Conservation (phyloP, 306 rosid species). For the Corylus americana region DNA sequence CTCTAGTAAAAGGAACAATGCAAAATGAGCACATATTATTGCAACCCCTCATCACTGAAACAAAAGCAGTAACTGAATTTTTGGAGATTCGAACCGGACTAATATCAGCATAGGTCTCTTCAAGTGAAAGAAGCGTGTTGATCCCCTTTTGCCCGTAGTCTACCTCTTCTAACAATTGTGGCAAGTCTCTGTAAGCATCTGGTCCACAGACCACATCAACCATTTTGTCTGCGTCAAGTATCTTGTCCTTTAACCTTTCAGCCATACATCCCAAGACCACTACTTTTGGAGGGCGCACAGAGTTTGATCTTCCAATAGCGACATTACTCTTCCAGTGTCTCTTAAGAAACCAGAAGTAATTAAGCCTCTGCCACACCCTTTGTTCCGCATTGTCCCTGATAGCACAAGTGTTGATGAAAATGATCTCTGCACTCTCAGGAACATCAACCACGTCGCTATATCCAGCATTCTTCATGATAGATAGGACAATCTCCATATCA, state of each 20-base stretch:
- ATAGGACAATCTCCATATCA: slow-evolving; percentile 91
- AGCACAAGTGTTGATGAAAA: slow-evolving; percentile 96
- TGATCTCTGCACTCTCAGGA: slow-evolving; percentile 90
- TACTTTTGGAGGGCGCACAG: slow-evolving; percentile 78
- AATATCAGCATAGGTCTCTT: slow-evolving; percentile 96
- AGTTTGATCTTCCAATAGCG: slow-evolving; percentile 72
- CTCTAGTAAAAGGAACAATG: slow-evolving; percentile 93
- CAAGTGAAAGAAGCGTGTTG: slow-evolving; percentile 93
- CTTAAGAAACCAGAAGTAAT: slow-evolving; percentile 98
- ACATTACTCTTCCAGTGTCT: slow-evolving; percentile 90
- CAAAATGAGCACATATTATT: slow-evolving; percentile 98
- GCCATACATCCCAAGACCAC: slow-evolving; percentile 99
- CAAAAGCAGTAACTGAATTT: slow-evolving; percentile 81
- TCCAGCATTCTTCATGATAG: slow-evolving; percentile 89
- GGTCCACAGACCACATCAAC: slow-evolving; percentile 98
- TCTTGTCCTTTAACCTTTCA: slow-evolving; percentile 93
- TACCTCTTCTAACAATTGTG: slow-evolving; percentile 78
- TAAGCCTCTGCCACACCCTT: slow-evolving; percentile 98
- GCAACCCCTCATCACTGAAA: slow-evolving; percentile 97
- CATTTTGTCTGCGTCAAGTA: slow-evolving; percentile 92
- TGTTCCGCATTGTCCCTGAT: slow-evolving; percentile 97
- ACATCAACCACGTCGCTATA: slow-evolving; percentile 65
- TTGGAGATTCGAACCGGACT: slow-evolving; percentile 85
- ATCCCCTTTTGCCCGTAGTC: slow-evolving; percentile 94
- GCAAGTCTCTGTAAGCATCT: slow-evolving; percentile 95